A percentile compares a stretch with the other conserved stretches of the same genome.
Evolutionary conservation across 345 rosid species (phyloP).

Genomic region (Lepidium didymum): DNA sequence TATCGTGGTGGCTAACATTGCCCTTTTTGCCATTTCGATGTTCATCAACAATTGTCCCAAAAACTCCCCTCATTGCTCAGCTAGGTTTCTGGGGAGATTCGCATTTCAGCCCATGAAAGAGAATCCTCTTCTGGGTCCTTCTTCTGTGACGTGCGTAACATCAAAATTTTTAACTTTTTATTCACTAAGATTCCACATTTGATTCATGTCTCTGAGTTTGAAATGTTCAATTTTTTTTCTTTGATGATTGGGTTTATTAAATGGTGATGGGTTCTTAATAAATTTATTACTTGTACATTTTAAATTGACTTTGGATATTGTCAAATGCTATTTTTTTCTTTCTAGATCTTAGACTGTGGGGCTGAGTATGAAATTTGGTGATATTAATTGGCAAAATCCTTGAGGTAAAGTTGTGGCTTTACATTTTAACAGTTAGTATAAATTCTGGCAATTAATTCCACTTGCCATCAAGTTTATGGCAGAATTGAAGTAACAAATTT

Average conservation of each 20-base stretch:
- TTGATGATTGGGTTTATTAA: not conserved
- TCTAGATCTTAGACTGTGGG: constrained; percentile 6
- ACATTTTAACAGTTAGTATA: not conserved
- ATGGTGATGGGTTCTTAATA: not conserved
- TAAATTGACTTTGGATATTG: not conserved
- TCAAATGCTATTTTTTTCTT: not conserved
- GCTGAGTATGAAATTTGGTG: not conserved
- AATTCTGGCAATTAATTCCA: not conserved
- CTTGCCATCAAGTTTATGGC: not conserved
- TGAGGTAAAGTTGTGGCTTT: not conserved
- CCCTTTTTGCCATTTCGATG: constrained; percentile 54
- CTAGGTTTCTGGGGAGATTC: constrained; percentile 64
- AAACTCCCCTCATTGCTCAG: constrained; percentile 46
- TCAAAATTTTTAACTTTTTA: not conserved
- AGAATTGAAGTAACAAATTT: not conserved
- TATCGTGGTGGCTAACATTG: constrained; percentile 53
- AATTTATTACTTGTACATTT: not conserved
- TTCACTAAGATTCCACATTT: not conserved
- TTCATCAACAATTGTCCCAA: constrained; percentile 78
- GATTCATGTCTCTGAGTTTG: not conserved
- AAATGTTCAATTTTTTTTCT: not conserved
- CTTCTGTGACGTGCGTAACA: constrained; percentile 64
- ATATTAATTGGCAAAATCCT: not conserved
- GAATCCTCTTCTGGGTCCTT: constrained; percentile 94
- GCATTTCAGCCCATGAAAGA: constrained; percentile 80